These are phyloP conservation scores for Sodiomyces alkalinus DNA, from an alignment of 2,329 filamentous ascomycete species.

Conservation along the genomic window DNA sequence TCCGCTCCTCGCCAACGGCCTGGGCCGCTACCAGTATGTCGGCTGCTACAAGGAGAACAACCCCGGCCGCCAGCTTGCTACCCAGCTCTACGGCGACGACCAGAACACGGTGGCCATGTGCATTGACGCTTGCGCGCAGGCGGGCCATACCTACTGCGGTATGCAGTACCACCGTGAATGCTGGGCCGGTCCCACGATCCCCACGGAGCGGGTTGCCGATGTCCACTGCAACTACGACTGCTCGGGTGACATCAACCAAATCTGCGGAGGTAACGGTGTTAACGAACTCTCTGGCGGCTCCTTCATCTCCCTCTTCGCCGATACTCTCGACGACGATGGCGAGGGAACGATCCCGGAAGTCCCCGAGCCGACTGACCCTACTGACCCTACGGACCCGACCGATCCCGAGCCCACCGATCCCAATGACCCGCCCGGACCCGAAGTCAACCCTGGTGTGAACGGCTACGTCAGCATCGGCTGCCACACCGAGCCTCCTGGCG, in stretches of 20 bases:
- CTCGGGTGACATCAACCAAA: constrained; percentile 29
- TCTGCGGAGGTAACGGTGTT: constrained; percentile 36
- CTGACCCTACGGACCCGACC: constrained; percentile 9
- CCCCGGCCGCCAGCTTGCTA: constrained; percentile 33
- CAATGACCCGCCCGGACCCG: constrained; percentile 10
- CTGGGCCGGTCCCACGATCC: constrained; percentile 36
- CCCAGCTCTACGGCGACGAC: constrained; percentile 22
- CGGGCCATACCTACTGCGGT: constrained; percentile 26
- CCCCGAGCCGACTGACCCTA: constrained; percentile 6
- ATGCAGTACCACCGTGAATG: constrained; percentile 36
- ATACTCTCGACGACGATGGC: constrained; percentile 14
- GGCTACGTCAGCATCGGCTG: constrained; percentile 10
- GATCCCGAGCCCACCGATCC: constrained; percentile 7
- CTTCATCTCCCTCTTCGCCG: constrained; percentile 34
- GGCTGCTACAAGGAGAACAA: constrained; percentile 43
- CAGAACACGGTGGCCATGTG: constrained; percentile 28
- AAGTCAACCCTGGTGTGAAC: constrained; percentile 21
- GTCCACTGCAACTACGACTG: constrained; percentile 36
- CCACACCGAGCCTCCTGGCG: constrained; percentile 10
- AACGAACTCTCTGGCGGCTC: constrained; percentile 15
- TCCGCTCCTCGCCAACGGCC: constrained; percentile 26
- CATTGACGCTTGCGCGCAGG: constrained; percentile 23
- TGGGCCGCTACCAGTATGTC: constrained; percentile 33
- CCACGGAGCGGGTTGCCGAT: constrained; percentile 25
- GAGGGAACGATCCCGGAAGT: constrained; percentile 12